Evolutionary conservation across 495 filamentous ascomycete genomes (phyloP).

Genomic region (Xanthoparmelia taractica): DNA sequence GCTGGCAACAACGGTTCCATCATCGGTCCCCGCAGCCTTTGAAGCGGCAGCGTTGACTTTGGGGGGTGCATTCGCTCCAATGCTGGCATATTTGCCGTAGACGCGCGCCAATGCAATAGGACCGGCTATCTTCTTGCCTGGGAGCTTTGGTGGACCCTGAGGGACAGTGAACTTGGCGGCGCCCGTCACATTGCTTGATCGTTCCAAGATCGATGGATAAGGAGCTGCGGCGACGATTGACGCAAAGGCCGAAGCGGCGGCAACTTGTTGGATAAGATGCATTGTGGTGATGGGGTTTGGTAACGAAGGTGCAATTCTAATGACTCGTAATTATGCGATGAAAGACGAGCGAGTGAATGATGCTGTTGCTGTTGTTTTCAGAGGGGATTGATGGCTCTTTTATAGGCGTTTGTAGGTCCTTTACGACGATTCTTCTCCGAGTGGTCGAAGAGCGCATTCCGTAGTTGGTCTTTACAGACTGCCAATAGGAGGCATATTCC

Average conservation of each 20-base stretch:
- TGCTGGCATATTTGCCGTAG: slow-evolving; percentile 39
- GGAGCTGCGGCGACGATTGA: slow-evolving; percentile 17
- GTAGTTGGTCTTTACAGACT: not conserved
- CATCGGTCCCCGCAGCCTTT: slow-evolving; percentile 36
- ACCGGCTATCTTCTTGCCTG: slow-evolving; percentile 27
- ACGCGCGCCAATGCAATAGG: slow-evolving; percentile 38
- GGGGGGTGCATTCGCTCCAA: slow-evolving; percentile 31
- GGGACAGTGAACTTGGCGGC: slow-evolving; percentile 16
- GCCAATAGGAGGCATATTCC: not conserved
- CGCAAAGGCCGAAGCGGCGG: slow-evolving; percentile 22
- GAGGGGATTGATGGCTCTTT: not conserved
- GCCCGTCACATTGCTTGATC: slow-evolving; percentile 11
- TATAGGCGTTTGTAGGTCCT: slow-evolving; percentile 7
- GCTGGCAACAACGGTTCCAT: slow-evolving; percentile 42
- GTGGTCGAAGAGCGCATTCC: not conserved
- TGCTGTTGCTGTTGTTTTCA: slow-evolving; percentile 6
- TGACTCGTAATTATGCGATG: not conserved
- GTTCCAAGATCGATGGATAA: slow-evolving; percentile 6
- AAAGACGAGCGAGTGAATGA: slow-evolving; percentile 4
- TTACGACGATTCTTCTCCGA: not conserved
- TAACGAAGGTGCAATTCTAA: not conserved
- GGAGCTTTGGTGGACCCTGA: slow-evolving; percentile 14
- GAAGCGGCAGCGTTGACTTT: slow-evolving; percentile 36
- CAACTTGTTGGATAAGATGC: slow-evolving; percentile 21
- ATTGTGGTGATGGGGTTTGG: slow-evolving; percentile 2